These are phyloP conservation scores for Jacaranda mimosifolia DNA, from an alignment of 257 asterid species.

Conservation along the genomic window DNA sequence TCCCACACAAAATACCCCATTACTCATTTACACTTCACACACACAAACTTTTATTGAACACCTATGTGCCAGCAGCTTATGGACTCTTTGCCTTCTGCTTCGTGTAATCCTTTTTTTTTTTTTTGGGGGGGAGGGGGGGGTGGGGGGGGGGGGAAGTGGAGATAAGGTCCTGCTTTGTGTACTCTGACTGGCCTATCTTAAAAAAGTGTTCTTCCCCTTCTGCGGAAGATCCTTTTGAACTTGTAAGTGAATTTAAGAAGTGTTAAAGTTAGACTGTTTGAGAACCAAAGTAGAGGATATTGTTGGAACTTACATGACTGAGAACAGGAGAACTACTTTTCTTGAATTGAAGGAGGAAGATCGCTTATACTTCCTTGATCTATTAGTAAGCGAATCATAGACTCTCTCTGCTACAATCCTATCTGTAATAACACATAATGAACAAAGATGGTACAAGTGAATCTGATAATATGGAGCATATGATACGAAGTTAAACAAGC, in stretches of 20 bases:
- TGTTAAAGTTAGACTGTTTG: slow-evolving; percentile 1
- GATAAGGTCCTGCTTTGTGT: not conserved
- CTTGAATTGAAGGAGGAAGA: slow-evolving; percentile 86
- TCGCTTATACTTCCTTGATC: slow-evolving; percentile 83
- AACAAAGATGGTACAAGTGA: slow-evolving; percentile 29
- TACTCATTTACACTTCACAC: not conserved
- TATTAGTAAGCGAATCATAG: slow-evolving; percentile 56
- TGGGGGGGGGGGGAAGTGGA: too few relatives aligned
- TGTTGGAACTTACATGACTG: slow-evolving; percentile 68
- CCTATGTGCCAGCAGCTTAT: not conserved
- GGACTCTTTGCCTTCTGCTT: not conserved
- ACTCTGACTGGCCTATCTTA: slow-evolving; percentile 5
- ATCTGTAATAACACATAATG: slow-evolving; percentile 47
- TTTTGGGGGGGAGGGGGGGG: too few relatives aligned
- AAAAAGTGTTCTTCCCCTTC: not conserved
- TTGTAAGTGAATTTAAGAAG: slow-evolving; percentile 14
- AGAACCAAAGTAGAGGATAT: slow-evolving; percentile 19
- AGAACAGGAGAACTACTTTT: slow-evolving; percentile 82
- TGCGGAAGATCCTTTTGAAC: not conserved
- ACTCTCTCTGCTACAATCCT: slow-evolving; percentile 54
- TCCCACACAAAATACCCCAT: not conserved
- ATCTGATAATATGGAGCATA: not conserved
- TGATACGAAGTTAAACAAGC: not conserved
- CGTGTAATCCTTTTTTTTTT: too few relatives aligned
- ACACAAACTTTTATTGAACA: not conserved